Evolutionary conservation across 495 filamentous ascomycete genomes (phyloP).

Genomic region (Xylaria sp.): DNA sequence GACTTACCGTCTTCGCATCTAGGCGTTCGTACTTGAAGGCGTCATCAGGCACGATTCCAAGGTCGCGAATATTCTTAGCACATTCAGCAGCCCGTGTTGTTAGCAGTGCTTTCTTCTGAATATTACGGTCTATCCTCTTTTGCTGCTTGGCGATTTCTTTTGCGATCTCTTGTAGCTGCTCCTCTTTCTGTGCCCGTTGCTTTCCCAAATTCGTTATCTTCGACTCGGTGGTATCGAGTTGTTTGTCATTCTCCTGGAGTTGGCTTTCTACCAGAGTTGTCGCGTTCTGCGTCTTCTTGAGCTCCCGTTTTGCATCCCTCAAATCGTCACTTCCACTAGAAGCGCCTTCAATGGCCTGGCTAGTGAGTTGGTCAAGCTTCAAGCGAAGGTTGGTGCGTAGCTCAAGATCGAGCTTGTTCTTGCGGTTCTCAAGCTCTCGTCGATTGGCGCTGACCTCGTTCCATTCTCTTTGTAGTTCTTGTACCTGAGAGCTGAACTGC

Average conservation of each 20-base stretch:
- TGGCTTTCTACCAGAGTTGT: slow-evolving; percentile 68
- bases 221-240: slow-evolving; percentile 69
- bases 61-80: slow-evolving; percentile 84
- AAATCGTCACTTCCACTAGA: slow-evolving; percentile 67
- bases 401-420: slow-evolving; percentile 80
- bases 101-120: slow-evolving; percentile 82
- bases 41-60: slow-evolving; percentile 93
- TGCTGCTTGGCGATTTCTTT: slow-evolving; percentile 85
- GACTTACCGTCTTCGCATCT: slow-evolving; percentile 71
- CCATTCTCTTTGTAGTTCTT: slow-evolving; percentile 75
- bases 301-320: slow-evolving; percentile 80
- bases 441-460: slow-evolving; percentile 75
- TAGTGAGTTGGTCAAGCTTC: slow-evolving; percentile 84
- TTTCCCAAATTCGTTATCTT: slow-evolving; percentile 67
- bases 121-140: slow-evolving; percentile 89
- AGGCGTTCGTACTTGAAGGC: slow-evolving; percentile 90
- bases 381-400: slow-evolving; percentile 84
- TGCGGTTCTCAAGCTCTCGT: slow-evolving; percentile 80
- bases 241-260: slow-evolving; percentile 72
- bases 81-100: slow-evolving; percentile 78
- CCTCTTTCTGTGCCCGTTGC: slow-evolving; percentile 69
- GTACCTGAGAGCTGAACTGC: slow-evolving; percentile 67
- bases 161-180: slow-evolving; percentile 75
- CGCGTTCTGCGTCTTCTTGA: slow-evolving; percentile 73
- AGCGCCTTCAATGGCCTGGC: slow-evolving; percentile 74